These are phyloP conservation scores for Hymenoscyphus occultus DNA, from an alignment of 2,329 filamentous ascomycete genomes.

Conservation along the genomic window DNA sequence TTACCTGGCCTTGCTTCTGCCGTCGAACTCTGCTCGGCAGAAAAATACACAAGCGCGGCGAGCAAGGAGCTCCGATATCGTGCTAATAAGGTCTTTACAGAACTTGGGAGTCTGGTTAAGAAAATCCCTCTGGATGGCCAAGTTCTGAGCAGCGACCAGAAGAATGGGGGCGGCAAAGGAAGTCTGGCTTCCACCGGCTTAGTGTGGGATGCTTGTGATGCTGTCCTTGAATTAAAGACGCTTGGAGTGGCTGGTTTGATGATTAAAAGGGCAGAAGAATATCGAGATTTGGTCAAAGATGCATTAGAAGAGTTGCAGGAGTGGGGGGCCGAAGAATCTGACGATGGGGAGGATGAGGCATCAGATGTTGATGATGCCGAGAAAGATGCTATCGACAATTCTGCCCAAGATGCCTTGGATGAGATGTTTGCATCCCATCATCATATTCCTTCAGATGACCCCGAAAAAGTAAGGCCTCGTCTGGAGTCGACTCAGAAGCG, in stretches of 20 bases:
- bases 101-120: conserved; percentile 58
- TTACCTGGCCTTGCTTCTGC: conserved; percentile 72
- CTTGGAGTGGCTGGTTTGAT: conserved; percentile 69
- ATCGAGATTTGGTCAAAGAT: conserved; percentile 73
- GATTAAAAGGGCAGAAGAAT: conserved; percentile 68
- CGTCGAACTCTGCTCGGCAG: conserved; percentile 60
- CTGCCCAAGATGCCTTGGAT: conserved; percentile 59
- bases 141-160: conserved; percentile 46
- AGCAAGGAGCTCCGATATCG: conserved; percentile 61
- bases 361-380: conserved; percentile 49
- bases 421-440: conserved; percentile 62
- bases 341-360: conserved; percentile 55
- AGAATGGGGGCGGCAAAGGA: conserved; percentile 48
- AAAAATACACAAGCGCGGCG: conserved; percentile 61
- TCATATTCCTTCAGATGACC: conserved; percentile 62
- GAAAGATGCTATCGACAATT: conserved; percentile 38
- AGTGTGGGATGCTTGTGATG: conserved; percentile 82
- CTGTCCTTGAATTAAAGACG: conserved; percentile 59
- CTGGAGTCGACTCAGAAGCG: conserved; percentile 63
- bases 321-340: conserved; percentile 73
- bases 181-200: conserved; percentile 68
- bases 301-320: conserved; percentile 82
- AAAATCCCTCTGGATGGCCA: conserved; percentile 60
- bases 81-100: conserved; percentile 57
- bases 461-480: conserved; percentile 60